Conservation (phyloP, 75 land plant species). For the Sequoiadendron giganteum region DNA sequence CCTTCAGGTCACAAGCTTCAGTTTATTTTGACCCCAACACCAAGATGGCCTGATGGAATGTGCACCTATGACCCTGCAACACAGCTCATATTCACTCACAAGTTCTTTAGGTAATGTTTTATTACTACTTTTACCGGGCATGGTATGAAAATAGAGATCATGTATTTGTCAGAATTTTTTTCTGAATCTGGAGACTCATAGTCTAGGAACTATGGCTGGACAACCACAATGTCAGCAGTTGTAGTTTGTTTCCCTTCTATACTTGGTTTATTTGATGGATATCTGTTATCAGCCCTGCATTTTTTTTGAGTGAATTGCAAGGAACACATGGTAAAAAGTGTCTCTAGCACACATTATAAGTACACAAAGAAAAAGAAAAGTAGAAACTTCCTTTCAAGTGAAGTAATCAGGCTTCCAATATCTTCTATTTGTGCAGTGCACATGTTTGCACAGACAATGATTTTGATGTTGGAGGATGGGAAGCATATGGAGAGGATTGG, state of each 20-base stretch:
- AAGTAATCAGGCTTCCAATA: not conserved
- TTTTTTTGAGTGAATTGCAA: not conserved
- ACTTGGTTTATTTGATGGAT: not conserved
- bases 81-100: slow-evolving; percentile 47
- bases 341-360: not conserved
- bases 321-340: not conserved
- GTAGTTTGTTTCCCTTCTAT: not conserved
- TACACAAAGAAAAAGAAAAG: not conserved
- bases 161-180: not conserved
- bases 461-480: slow-evolving; percentile 54
- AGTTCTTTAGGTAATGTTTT: slow-evolving; percentile 42
- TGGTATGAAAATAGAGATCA: not conserved
- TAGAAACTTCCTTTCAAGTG: not conserved
- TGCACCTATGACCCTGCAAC: slow-evolving; percentile 54
- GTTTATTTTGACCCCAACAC: slow-evolving; percentile 46
- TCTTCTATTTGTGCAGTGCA: slow-evolving; percentile 29
- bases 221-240: not conserved
- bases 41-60: slow-evolving; percentile 60
- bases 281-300: not conserved
- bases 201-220: not conserved
- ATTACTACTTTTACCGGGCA: not conserved
- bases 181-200: not conserved
- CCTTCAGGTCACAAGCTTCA: slow-evolving; percentile 36
- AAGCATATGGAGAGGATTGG: slow-evolving; percentile 46
- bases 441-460: slow-evolving; percentile 34